Evolutionary conservation across 441 rosid species (phyloP).

Genomic region (Bocquillonia castaneifolia): DNA sequence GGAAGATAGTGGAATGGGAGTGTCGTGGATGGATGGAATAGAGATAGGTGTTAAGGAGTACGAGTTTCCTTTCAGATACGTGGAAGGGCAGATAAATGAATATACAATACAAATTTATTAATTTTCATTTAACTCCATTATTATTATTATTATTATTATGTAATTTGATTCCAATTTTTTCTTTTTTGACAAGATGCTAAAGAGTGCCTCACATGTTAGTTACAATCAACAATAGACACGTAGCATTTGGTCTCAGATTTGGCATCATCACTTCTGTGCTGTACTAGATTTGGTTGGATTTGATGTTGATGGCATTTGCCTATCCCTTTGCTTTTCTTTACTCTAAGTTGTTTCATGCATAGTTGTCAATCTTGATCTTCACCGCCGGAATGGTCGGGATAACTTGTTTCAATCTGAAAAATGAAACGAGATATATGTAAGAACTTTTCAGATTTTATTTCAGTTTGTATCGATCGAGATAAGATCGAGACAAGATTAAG

Average conservation of each 20-base stretch:
- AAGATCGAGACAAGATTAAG: too few species aligned
- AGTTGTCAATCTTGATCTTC: too few species aligned
- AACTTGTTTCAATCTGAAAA: too few species aligned
- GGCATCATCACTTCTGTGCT: slow-evolving; percentile 22
- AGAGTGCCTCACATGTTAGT: not conserved
- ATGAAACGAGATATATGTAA: too few species aligned
- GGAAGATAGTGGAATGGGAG: not conserved
- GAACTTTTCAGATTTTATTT: too few species aligned
- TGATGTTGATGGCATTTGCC: slow-evolving; percentile 22
- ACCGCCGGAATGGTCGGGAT: too few species aligned
- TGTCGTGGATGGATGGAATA: slow-evolving; percentile 6
- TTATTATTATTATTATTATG: not conserved
- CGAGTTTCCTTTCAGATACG: not conserved
- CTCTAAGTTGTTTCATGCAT: too few species aligned
- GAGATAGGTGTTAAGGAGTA: not conserved
- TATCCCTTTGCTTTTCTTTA: not conserved
- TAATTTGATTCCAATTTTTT: not conserved
- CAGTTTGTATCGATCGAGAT: too few species aligned
- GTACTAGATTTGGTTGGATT: slow-evolving; percentile 28
- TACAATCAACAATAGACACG: slow-evolving; percentile 18
- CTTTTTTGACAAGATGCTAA: not conserved
- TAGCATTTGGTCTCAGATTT: not conserved
- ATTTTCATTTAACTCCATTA: not conserved
- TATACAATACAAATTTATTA: too few species aligned
- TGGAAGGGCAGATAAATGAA: not conserved